These are phyloP conservation scores for Selaginella moellendorffii DNA, from an alignment of 75 land plant species.

Conservation along the genomic window DNA sequence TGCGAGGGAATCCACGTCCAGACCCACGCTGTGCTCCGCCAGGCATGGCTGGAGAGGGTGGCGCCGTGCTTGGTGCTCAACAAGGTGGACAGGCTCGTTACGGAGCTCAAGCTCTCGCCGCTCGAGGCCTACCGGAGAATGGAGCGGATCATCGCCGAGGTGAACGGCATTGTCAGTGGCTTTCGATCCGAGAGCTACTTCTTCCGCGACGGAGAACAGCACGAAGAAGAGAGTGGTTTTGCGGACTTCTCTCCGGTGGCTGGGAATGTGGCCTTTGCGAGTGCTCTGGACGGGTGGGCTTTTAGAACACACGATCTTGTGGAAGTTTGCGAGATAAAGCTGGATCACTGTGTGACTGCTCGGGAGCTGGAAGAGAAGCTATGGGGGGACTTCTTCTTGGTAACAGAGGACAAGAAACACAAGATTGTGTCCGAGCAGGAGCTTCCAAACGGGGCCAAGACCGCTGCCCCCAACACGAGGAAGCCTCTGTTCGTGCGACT, in stretches of 20 bases:
- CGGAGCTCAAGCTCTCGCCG: conserved; percentile 60
- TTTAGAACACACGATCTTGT: conserved; percentile 61
- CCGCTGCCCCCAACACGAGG: conserved; percentile 39
- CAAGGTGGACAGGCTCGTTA: conserved; percentile 73
- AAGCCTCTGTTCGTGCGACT: conserved; percentile 92
- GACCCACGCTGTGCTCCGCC: conserved; percentile 91
- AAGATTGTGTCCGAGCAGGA: no score
- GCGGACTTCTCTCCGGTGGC: conserved; percentile 74
- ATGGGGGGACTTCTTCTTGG: conserved; percentile 69
- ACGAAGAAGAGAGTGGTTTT: conserved; percentile 75
- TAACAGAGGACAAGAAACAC: conserved; percentile 48
- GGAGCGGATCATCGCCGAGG: conserved; percentile 61
- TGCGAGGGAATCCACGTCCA: conserved; percentile 93
- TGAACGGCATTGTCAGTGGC: conserved; percentile 57
- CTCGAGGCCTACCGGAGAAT: conserved; percentile 59
- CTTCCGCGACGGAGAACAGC: conserved; percentile 32
- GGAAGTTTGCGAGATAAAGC: conserved; percentile 50
- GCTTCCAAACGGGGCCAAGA: conserved; percentile 75
- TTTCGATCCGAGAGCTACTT: conserved; percentile 82
- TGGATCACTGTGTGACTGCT: background rate
- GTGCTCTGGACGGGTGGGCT: conserved; percentile 89
- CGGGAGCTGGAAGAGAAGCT: conserved; percentile 35
- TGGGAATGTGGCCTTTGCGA: conserved; percentile 81
- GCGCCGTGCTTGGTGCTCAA: conserved; percentile 76
- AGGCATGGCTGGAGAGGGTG: conserved; percentile 81